A percentile compares a stretch with the other conserved stretches of the same genome.
These are phyloP conservation scores for Cercospora nicotianae DNA, from an alignment of 2,329 filamentous ascomycete species.

Conservation along the genomic window DNA sequence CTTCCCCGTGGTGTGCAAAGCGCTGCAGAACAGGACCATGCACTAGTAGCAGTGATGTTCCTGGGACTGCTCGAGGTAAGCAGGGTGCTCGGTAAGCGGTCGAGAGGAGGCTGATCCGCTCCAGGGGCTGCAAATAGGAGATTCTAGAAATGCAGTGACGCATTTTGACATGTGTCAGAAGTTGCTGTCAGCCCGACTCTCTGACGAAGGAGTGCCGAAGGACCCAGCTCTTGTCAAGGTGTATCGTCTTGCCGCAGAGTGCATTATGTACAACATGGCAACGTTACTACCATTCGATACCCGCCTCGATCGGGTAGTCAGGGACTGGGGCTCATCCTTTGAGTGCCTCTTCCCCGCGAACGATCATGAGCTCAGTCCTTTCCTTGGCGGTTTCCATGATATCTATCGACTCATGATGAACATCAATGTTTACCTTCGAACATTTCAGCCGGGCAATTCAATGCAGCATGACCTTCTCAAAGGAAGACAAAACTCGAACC, in stretches of 20 bases:
- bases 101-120: neutral
- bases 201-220: neutral
- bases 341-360: conserved; percentile 14
- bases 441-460: neutral
- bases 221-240: conserved; percentile 11
- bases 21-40: conserved; percentile 12
- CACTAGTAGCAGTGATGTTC: conserved; percentile 17
- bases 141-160: conserved; percentile 18
- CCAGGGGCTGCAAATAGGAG: conserved; percentile 22
- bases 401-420: conserved; percentile 21
- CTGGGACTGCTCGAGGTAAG: conserved; percentile 22
- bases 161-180: conserved; percentile 26
- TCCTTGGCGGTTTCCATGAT: conserved; percentile 21
- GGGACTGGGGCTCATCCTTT: conserved; percentile 16
- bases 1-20: conserved; percentile 1
- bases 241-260: conserved; percentile 24
- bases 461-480: neutral
- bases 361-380: conserved; percentile 18
- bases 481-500: neutral
- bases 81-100: neutral
- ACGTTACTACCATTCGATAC: conserved; percentile 11
- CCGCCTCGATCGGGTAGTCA: neutral
- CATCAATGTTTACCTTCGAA: conserved; percentile 15
- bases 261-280: conserved; percentile 23
- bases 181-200: conserved; percentile 13